Conservation (phyloP, 2,329 filamentous ascomycete species). For the Apiospora phragmitis region DNA sequence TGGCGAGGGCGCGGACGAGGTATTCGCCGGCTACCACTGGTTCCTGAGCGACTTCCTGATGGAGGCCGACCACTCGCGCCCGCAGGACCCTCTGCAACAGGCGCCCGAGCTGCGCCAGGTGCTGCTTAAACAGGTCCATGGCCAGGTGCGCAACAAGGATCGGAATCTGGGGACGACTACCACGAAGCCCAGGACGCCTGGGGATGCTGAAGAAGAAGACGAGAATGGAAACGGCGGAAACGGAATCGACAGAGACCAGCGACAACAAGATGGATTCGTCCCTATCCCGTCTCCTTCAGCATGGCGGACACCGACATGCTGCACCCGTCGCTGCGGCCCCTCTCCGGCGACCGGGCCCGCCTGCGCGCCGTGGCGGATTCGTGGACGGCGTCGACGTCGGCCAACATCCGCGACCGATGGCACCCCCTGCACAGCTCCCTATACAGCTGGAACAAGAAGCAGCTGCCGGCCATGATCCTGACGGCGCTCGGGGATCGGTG, state of each 20-base stretch:
- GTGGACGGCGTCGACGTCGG: neutral
- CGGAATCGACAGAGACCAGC: neutral
- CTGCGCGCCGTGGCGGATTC: neutral
- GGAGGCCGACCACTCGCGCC: constrained; percentile 16
- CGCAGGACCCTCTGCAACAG: constrained; percentile 13
- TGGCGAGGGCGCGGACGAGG: constrained; percentile 21
- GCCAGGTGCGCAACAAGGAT: neutral
- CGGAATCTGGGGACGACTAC: neutral
- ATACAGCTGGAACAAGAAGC: constrained; percentile 19
- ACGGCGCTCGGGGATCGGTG: constrained; percentile 19
- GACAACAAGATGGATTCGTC: neutral
- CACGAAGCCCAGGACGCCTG: neutral
- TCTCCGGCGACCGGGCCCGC: neutral
- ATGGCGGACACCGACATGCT: neutral
- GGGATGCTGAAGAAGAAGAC: neutral
- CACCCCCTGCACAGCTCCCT: constrained; percentile 19
- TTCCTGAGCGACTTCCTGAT: constrained; percentile 18
- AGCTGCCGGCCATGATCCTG: constrained; percentile 17
- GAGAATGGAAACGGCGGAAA: neutral
- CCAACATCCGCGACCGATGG: constrained; percentile 16
- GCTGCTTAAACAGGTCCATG: constrained; percentile 4
- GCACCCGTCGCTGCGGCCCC: neutral
- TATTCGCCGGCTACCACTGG: constrained; percentile 21
- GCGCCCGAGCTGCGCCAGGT: constrained; percentile 11
- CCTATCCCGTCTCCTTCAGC: neutral